Base-by-base conservation (phyloP, 345 rosid genomes). In the Populus pruinosa region DNA sequence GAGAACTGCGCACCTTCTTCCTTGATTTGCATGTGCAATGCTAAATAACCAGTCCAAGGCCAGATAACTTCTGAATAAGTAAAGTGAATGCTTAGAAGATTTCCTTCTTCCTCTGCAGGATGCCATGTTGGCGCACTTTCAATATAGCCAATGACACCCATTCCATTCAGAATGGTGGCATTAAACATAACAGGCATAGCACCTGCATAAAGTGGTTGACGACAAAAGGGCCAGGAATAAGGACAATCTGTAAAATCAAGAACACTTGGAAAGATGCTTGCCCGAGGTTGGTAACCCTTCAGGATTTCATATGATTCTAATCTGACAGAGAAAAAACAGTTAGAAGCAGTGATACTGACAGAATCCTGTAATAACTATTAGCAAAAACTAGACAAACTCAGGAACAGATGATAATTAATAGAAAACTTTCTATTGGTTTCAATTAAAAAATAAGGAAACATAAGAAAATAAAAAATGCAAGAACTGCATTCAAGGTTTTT, bases 1-100 rank as follows among this genome's bases (percentile, higher is more conserved):
- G 90, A 67, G 82, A 89, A 95, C 76, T 86, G 92, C 4, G 90
- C 87, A 81, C 98, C 99, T 87, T 95, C 99, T 85, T 95, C 99
- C 89, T 92, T 89, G 78, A 95, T 92, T 88, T 95, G 99, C 97
- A 95, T 92, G 91, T 95, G 91, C 82, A 95, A 76, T 70, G 99
- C 99, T 77, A 95, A 78, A 86, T 89, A 95, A 59, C 99, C 98
- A 82, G 99, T 93, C 99, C 99, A 95, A 50, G 99, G 99, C 99
- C 99, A 95, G 83, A 95, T 88, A 66, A 91, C 85, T 78, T 89
- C 80, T n/a, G 99, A 91, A 83, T 95, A 90, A 72, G 90, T 88
- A 76, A 92, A 95, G 84, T 81, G 93, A 82, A 95, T 88, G 83
- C 87, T 91, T 79, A 95, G 78, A 77, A 95, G 92, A 82, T 93